phyloP scores from a whole-genome alignment of 805 yeast genomes.

The Tetrapisispora iriomotensis region DNA sequence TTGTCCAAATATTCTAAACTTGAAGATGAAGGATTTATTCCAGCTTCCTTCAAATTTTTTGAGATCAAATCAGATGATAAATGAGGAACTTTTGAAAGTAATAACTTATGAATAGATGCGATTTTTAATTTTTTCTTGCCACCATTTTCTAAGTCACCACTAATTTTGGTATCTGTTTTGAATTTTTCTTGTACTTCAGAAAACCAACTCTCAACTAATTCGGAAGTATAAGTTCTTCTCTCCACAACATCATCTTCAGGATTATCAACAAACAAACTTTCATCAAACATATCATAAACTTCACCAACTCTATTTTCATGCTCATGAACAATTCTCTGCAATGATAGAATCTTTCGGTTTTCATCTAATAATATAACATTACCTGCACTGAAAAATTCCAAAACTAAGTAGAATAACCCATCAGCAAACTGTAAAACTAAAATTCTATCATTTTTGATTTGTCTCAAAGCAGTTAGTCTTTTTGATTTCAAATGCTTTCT shows the following conservation, averaged over 20 bases:
- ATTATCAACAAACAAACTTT: slow-evolving; percentile 31
- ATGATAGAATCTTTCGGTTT: slow-evolving; percentile 52
- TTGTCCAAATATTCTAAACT: slow-evolving; percentile 25
- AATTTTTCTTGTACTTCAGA: slow-evolving; percentile 12
- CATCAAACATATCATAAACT: slow-evolving; percentile 51
- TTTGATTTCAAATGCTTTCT: slow-evolving; percentile 80
- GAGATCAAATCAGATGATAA: slow-evolving; percentile 72
- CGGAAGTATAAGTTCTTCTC: slow-evolving; percentile 6
- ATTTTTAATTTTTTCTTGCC: slow-evolving; percentile 36
- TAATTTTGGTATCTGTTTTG: slow-evolving; percentile 6
- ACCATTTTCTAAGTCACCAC: slow-evolving; percentile 1
- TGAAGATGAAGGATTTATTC: slow-evolving; percentile 38
- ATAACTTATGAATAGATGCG: slow-evolving; percentile 56
- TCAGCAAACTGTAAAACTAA: slow-evolving; percentile 77
- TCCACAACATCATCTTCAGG: slow-evolving; percentile 3
- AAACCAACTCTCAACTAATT: slow-evolving; percentile 24
- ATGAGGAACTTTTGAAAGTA: slow-evolving; percentile 60
- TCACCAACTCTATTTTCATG: slow-evolving; percentile 68
- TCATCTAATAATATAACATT: slow-evolving; percentile 72
- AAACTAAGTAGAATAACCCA: slow-evolving; percentile 63
- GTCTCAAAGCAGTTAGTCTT: slow-evolving; percentile 61
- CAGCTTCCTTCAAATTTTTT: slow-evolving; percentile 39
- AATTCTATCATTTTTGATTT: slow-evolving; percentile 74
- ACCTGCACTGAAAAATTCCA: slow-evolving; percentile 95
- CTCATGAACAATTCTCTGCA: slow-evolving; percentile 73